Conservation (phyloP, 441 rosid genomes). For the Cnidoscolus chayamansa region DNA sequence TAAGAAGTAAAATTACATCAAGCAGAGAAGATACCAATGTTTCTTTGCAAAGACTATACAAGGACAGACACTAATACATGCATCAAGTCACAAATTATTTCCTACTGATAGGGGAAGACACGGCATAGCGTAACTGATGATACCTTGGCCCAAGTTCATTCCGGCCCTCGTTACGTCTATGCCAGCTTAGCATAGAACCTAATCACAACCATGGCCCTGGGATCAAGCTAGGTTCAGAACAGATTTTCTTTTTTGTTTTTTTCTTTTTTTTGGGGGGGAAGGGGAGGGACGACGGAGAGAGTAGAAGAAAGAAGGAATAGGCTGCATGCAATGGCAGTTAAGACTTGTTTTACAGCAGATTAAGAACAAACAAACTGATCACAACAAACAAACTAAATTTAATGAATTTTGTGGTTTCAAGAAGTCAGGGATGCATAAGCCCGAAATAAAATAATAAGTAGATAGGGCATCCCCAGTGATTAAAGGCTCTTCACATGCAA, state of each 20-base stretch:
- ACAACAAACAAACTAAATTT: background rate
- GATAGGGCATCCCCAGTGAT: no score
- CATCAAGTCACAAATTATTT: background rate
- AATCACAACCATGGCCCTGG: background rate
- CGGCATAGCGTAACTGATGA: background rate
- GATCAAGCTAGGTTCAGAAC: background rate
- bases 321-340: background rate
- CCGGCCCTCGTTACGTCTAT: background rate
- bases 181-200: background rate
- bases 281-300: background rate
- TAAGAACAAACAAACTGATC: background rate
- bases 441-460: background rate
- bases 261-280: background rate
- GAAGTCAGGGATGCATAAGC: slow-evolving; percentile 1
- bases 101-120: background rate
- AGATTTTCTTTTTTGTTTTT: background rate
- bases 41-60: no score
- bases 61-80: background rate
- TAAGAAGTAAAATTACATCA: background rate
- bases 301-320: background rate
- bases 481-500: no score
- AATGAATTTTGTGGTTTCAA: background rate
- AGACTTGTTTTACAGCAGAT: background rate
- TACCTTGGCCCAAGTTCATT: background rate
- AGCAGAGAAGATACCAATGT: background rate